These are phyloP conservation scores for Petunia hybrid DNA, from an alignment of 305 asterid genomes.

Conservation along the genomic window DNA sequence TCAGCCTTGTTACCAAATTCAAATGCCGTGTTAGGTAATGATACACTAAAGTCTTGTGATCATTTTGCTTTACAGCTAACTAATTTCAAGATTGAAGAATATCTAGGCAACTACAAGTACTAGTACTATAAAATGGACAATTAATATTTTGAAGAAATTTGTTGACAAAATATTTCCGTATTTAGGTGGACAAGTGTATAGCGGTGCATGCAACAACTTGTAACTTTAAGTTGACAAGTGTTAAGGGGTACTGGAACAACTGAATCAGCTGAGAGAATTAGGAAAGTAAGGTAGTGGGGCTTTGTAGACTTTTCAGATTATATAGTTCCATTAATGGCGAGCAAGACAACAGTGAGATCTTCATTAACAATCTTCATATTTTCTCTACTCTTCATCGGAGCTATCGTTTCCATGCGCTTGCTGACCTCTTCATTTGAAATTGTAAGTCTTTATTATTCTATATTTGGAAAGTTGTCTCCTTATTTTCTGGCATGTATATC, in stretches of 20 bases:
- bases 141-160: background rate
- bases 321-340: slow-evolving; percentile 48
- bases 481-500: background rate
- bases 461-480: background rate
- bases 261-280: slow-evolving; percentile 29
- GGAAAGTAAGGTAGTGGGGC: background rate
- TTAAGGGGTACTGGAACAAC: background rate
- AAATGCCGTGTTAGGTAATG: background rate
- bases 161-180: background rate
- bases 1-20: background rate
- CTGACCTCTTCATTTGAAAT: slow-evolving; percentile 51
- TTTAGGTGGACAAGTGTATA: background rate
- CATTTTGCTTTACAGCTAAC: background rate
- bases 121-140: no score
- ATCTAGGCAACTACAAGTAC: no score
- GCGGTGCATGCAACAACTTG: slow-evolving; percentile 12
- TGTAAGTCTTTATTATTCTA: slow-evolving; percentile 48
- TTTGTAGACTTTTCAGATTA: slow-evolving; percentile 36
- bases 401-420: slow-evolving; percentile 71
- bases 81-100: no score
- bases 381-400: slow-evolving; percentile 59
- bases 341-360: slow-evolving; percentile 41
- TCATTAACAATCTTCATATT: slow-evolving; percentile 50
- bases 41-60: background rate
- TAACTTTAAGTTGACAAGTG: slow-evolving; percentile 5